Evolutionary conservation across 768 basidiomycete genomes (phyloP).

Genomic region (Agaricus sinodeliciosus): DNA sequence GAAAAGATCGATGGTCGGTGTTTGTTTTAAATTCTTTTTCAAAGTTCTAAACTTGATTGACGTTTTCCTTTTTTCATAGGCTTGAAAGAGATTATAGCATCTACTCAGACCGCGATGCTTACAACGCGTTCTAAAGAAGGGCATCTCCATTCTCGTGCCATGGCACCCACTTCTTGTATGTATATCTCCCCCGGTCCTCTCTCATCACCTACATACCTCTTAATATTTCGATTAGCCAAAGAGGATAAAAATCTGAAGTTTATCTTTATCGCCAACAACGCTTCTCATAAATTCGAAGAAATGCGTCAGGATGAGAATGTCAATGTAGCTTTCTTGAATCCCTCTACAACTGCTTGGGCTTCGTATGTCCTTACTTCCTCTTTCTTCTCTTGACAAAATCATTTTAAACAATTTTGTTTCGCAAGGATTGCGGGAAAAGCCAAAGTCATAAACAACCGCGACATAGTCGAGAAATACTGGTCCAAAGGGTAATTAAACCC

Average conservation of each 20-base stretch:
- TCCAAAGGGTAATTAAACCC: conserved; percentile 34
- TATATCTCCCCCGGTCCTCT: not conserved
- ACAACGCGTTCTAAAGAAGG: conserved; percentile 67
- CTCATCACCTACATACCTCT: too few relatives aligned
- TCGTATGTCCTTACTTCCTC: too few relatives aligned
- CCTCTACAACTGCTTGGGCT: conserved; percentile 69
- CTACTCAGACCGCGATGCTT: conserved; percentile 67
- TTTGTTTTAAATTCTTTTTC: not conserved
- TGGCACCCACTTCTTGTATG: conserved; percentile 68
- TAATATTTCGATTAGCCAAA: conserved; percentile 25
- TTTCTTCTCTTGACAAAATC: too few relatives aligned
- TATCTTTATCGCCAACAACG: conserved; percentile 69
- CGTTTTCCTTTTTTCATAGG: conserved; percentile 38
- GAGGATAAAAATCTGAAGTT: conserved; percentile 46
- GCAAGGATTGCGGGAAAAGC: conserved; percentile 72
- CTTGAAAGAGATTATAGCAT: conserved; percentile 57
- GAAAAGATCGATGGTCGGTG: conserved; percentile 61
- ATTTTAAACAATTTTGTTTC: too few relatives aligned
- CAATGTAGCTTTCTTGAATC: conserved; percentile 75
- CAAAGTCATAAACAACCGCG: conserved; percentile 53
- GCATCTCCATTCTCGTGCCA: conserved; percentile 71
- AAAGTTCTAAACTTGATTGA: not conserved
- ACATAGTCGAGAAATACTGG: conserved; percentile 61
- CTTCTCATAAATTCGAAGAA: conserved; percentile 68
- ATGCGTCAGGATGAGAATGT: conserved; percentile 70